Conservation (phyloP, 2,329 filamentous ascomycete genomes). For the Aspergillus eucalypticola region DNA sequence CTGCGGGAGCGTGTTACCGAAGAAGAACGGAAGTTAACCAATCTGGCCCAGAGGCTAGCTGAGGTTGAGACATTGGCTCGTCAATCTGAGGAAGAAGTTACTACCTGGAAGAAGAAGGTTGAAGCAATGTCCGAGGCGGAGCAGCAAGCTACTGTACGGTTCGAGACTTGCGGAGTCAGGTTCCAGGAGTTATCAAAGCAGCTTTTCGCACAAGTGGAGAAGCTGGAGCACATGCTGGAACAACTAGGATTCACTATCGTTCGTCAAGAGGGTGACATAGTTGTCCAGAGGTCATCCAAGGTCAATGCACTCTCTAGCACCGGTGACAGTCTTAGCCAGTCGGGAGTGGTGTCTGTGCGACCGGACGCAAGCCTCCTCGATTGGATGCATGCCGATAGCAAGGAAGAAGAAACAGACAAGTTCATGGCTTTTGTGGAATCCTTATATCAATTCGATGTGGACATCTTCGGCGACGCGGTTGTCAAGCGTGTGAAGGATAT, state of each 20-base stretch:
- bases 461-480: constrained; percentile 79
- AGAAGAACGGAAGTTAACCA: constrained; percentile 69
- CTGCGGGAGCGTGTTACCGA: constrained; percentile 73
- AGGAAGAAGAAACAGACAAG: constrained; percentile 67
- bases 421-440: constrained; percentile 74
- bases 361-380: constrained; percentile 72
- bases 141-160: constrained; percentile 50
- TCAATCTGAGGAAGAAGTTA: constrained; percentile 73
- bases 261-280: constrained; percentile 70
- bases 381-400: constrained; percentile 74
- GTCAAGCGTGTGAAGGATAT: constrained; percentile 90
- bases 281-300: constrained; percentile 70
- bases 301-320: constrained; percentile 43
- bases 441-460: constrained; percentile 77
- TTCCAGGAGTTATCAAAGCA: constrained; percentile 82
- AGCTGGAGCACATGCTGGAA: constrained; percentile 79
- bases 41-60: constrained; percentile 69
- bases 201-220: constrained; percentile 80
- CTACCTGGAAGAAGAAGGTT: constrained; percentile 64
- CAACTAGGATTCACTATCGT: constrained; percentile 81
- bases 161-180: constrained; percentile 69
- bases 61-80: constrained; percentile 74
- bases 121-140: constrained; percentile 33
- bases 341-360: constrained; percentile 37
- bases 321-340: constrained; percentile 38